phyloP scores from a whole-genome alignment of 768 basidiomycete species.

The Suillus alpinus region DNA sequence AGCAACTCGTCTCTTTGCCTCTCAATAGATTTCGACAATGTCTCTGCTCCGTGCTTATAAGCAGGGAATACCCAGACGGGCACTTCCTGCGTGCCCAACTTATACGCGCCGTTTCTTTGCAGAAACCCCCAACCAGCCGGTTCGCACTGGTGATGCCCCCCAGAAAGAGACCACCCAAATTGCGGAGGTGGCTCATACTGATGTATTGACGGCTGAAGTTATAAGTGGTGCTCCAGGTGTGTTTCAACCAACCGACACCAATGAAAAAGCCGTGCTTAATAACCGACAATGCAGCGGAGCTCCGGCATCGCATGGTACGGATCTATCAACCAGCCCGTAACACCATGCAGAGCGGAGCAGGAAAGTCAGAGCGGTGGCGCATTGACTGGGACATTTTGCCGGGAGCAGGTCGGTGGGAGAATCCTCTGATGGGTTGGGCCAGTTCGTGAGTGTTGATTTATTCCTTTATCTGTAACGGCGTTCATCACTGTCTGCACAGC shows the following conservation, averaged over 20 bases:
- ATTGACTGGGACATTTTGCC: constrained; percentile 93
- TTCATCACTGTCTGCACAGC: constrained; percentile 34
- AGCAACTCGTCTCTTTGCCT: neutral
- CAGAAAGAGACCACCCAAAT: constrained; percentile 33
- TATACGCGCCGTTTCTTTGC: constrained; percentile 20
- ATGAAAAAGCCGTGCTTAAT: neutral
- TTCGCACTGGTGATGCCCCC: constrained; percentile 20
- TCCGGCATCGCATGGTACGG: constrained; percentile 83
- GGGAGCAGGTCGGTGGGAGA: constrained; percentile 94
- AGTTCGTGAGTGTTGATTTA: constrained; percentile 67
- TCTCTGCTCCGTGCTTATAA: constrained; percentile 51
- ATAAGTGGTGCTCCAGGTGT: constrained; percentile 85
- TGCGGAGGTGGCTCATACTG: constrained; percentile 46
- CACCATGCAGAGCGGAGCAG: constrained; percentile 92
- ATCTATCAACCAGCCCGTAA: constrained; percentile 92
- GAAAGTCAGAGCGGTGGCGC: constrained; percentile 85
- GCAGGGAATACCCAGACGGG: constrained; percentile 25
- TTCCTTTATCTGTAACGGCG: constrained; percentile 4
- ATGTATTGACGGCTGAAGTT: constrained; percentile 74
- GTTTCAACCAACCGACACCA: constrained; percentile 17
- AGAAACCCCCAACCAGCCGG: constrained; percentile 11
- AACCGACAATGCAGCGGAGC: constrained; percentile 52
- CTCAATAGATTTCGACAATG: constrained; percentile 35
- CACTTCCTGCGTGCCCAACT: constrained; percentile 13
- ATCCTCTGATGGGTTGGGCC: constrained; percentile 96